Conservation (phyloP, 1,284 basidiomycete genomes). For the Austropuccinia psidii region DNA sequence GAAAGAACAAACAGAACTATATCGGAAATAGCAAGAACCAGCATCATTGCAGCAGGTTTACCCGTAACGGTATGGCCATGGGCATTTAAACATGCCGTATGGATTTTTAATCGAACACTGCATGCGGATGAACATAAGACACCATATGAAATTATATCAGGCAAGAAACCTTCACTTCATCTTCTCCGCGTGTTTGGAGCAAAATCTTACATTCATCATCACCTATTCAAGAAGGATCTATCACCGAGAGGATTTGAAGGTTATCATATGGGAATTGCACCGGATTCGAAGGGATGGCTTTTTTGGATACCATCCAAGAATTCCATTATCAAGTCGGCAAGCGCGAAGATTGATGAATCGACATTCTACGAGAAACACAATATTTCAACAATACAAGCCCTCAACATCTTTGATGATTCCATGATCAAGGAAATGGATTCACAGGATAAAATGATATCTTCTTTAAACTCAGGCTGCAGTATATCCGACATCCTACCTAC, state of each 20-base stretch:
- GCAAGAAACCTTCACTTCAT: slow-evolving; percentile 1
- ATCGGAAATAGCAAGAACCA: not conserved
- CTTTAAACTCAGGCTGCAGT: no score
- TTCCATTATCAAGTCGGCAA: no score
- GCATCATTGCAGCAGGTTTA: not conserved
- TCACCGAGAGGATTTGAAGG: not conserved
- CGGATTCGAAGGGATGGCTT: not conserved
- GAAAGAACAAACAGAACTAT: not conserved
- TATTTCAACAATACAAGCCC: no score
- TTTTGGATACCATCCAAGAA: not conserved
- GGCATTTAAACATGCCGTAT: not conserved
- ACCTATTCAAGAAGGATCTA: not conserved
- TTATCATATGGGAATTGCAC: not conserved
- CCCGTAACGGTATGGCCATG: not conserved
- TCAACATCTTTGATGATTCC: no score
- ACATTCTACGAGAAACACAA: no score
- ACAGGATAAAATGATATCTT: no score
- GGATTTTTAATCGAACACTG: not conserved
- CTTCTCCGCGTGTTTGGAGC: not conserved
- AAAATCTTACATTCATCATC: not conserved
- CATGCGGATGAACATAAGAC: not conserved
- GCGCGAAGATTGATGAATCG: no score
- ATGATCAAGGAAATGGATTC: no score
- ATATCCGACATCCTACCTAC: no score
- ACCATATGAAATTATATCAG: not conserved